These are phyloP conservation scores for Kluyveromyces sp. DNA, from an alignment of 1,139 yeast genomes.

Conservation along the genomic window DNA sequence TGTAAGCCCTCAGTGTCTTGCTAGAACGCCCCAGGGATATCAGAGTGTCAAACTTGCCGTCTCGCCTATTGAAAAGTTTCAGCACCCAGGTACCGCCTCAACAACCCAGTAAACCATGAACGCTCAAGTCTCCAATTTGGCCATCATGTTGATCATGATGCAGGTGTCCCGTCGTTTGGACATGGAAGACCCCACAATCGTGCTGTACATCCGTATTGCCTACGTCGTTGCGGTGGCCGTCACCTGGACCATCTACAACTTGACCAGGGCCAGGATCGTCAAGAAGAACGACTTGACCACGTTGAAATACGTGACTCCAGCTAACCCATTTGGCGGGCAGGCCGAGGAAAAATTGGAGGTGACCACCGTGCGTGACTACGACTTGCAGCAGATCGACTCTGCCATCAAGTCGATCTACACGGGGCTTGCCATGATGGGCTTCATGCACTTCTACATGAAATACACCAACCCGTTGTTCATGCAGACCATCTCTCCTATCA, in stretches of 20 bases:
- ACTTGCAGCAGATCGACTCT: constrained; percentile 72
- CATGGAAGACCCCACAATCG: constrained; percentile 74
- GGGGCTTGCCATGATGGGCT: constrained; percentile 94
- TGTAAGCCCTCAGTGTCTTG: too few species aligned
- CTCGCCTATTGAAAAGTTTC: too few species aligned
- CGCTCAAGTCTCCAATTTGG: constrained; percentile 82
- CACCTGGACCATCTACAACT: constrained; percentile 60
- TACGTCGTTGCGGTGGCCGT: constrained; percentile 62
- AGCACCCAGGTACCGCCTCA: too few species aligned
- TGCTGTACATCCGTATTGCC: constrained; percentile 69
- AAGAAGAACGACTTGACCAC: constrained; percentile 88
- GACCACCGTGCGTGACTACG: constrained; percentile 93
- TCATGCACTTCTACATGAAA: constrained; percentile 97
- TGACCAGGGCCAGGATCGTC: constrained; percentile 53
- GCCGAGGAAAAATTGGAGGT: constrained; percentile 67
- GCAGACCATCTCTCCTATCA: constrained; percentile 88
- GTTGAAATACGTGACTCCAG: constrained; percentile 82
- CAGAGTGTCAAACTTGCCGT: too few species aligned
- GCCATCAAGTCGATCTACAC: constrained; percentile 80
- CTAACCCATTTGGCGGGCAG: constrained; percentile 62
- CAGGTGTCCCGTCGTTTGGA: constrained; percentile 87
- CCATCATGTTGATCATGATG: constrained; percentile 94
- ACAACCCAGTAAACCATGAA: constrained; percentile 42
- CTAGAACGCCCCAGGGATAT: too few species aligned
- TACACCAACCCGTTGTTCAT: constrained; percentile 95